These are phyloP conservation scores for Lachnellula willkommii DNA, from an alignment of 2,329 filamentous ascomycete genomes.

Conservation along the genomic window DNA sequence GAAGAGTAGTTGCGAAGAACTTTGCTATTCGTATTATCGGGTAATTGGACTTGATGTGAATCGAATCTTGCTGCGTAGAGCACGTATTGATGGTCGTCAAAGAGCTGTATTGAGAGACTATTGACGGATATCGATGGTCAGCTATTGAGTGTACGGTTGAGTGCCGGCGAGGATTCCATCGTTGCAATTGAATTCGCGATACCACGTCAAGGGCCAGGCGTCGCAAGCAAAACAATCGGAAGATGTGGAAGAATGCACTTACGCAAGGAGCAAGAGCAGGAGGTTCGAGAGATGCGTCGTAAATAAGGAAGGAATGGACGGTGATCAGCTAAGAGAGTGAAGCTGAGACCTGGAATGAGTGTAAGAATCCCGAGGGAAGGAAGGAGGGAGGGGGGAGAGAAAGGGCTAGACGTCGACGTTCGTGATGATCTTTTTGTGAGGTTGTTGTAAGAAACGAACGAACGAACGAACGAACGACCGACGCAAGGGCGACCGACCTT, in stretches of 20 bases:
- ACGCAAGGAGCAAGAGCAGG: constrained; percentile 12
- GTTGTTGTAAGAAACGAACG: too few species aligned
- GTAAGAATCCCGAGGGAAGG: constrained; percentile 32
- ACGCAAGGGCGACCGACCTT: too few species aligned
- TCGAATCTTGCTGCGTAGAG: neutral
- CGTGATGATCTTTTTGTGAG: too few species aligned
- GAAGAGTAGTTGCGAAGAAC: neutral
- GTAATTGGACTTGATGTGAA: neutral
- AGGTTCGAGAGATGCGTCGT: constrained; percentile 1
- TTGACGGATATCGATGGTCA: neutral
- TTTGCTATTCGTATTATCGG: neutral
- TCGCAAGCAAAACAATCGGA: too few species aligned
- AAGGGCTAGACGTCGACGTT: neutral
- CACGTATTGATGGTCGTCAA: neutral
- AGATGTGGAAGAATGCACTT: constrained; percentile 10
- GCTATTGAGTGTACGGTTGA: neutral
- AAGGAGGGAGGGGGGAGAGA: constrained; percentile 8
- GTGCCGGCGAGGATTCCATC: neutral
- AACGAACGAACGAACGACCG: too few species aligned
- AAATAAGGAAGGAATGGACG: constrained; percentile 33
- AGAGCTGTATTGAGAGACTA: constrained; percentile 1
- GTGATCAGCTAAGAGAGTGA: constrained; percentile 40
- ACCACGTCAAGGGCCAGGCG: neutral
- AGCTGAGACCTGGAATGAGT: constrained; percentile 36
- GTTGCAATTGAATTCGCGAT: neutral